phyloP scores from a whole-genome alignment of 202 grass and related monocot species.

The Elaeis oleifera region DNA sequence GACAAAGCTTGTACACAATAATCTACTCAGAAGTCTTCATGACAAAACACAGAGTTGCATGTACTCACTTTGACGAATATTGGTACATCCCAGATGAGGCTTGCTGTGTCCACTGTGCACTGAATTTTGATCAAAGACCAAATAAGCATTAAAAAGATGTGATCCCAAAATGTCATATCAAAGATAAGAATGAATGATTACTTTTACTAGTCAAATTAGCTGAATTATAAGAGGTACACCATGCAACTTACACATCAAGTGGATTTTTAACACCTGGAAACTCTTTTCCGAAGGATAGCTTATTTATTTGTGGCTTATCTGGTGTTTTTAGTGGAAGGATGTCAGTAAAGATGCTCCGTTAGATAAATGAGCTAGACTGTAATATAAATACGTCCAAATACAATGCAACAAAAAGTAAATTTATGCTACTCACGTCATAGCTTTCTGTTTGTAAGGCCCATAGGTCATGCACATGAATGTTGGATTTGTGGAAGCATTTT shows the following conservation, averaged over 20 bases:
- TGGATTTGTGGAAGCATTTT: conserved; percentile 73
- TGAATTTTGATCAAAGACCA: conserved; percentile 28
- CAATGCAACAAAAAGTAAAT: too few relatives aligned
- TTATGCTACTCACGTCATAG: conserved; percentile 42
- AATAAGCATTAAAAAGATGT: conserved; percentile 11
- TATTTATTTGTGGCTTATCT: conserved; percentile 99
- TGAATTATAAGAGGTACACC: too few relatives aligned
- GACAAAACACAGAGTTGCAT: neutral
- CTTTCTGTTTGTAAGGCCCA: conserved; percentile 78
- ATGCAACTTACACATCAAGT: conserved; percentile 81
- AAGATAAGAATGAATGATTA: too few relatives aligned
- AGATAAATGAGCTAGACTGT: too few relatives aligned
- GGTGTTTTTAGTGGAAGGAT: conserved; percentile 22
- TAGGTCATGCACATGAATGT: conserved; percentile 70
- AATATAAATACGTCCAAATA: too few relatives aligned
- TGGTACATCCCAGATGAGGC: conserved; percentile 78
- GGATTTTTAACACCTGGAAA: conserved; percentile 95
- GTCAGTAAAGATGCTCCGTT: too few relatives aligned
- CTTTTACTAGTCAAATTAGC: too few relatives aligned
- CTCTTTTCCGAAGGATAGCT: conserved; percentile 84
- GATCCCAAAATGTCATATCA: neutral
- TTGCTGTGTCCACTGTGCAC: conserved; percentile 64
- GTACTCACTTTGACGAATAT: conserved; percentile 79
- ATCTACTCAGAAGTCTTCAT: neutral
- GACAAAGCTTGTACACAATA: neutral